Evolutionary conservation across 495 filamentous ascomycete genomes (phyloP), one percentile per base, ranked within the genome.

Genomic region (Lasiosphaeria miniovina): DNA sequence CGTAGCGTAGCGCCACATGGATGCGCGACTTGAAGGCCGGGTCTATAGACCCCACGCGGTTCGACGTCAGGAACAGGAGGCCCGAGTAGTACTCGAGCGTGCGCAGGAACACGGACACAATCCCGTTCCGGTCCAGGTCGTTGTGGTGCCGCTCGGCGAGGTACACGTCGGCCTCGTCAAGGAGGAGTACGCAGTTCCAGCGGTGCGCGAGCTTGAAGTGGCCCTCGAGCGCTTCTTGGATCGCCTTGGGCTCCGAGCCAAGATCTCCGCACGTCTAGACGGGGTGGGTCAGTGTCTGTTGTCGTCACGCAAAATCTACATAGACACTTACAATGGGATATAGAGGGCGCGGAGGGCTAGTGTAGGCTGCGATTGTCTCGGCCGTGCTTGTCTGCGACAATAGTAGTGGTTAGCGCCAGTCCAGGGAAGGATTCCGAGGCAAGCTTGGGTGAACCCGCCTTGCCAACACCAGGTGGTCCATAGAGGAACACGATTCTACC

Each of bases 201-300:
- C 82, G 83, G 62, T 92, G 88, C 3, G 89, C 88, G 50, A 94
- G 89, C 60, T 94, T 89, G 41, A 96, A 79, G 50, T 93, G 88
- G 65, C 88, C 86, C 59, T 86, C 88, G 33, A 96, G 80, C 59
- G 91, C 84, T 4, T 72, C 77, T 67, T 96, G 91, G 3, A 96
- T 52, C 77, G 72, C 80, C 14, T 82, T 80, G 0, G 38, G 9
- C 4, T 6, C n/a, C 12, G 36, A 52, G 48, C 55, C 59, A 3
- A 55, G 54, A 10, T 57, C 78, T 8, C 79, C 78, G 0, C 70
- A 68, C n/a, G 73, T 75, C 11, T 84, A 69, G 1, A 64, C 55
- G 48, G 75, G 76, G 0, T 82, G 68, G 9, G 81, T 24, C 24
- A 24, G 24, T 24, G 24, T 24, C 24, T 24, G 24, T 24, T 24